Evolutionary conservation across 345 rosid species (phyloP), one percentile per base, ranked within the genome.

Genomic region (Camelina hispida): DNA sequence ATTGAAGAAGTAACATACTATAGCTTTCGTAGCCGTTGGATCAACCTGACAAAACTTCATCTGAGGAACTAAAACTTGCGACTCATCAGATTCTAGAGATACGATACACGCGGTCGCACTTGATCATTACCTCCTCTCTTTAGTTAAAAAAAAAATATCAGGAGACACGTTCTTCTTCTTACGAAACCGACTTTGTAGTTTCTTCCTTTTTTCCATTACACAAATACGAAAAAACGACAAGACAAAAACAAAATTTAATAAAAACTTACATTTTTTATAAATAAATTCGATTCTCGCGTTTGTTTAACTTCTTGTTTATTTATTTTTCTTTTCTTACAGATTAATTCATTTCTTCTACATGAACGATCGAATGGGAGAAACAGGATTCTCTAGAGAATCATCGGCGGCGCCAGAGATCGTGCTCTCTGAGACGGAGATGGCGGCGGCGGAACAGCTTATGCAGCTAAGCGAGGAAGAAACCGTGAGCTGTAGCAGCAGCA

Each of bases 401-500:
- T 9, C 75, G 30, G 59, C 37, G 37, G 9, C 52, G 3, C 7
- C 7, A 5, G 73, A 66, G 62, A 72, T 50, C 6, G 57, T 13
- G 15, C 72, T 71, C 40, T 78, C 81, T 2, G 77, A 59, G 68
- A 78, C 63, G 57, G 81, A 78, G 73, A 72, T 78, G 58, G 73
- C 66, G 18, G 81, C 81, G 59, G 81, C 81, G 20, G 81, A 78
- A n/a, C 77, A 59, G 64, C 77, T 78, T 57, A 64, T 78, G 77
- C 81, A 78, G 69, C 62, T 78, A 11, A 78, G 81, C 58, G 81
- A 78, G 28, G 81, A 78, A 43, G 81, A 78, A 14, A 78, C 77
- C 20, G 4, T 78, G 58, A 78, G 81, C 2, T 78, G 69, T 66
- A 78, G 81, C 69, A 78, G 81, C 64, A 65, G 77, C 64, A 71